Evolutionary conservation across 2,329 filamentous ascomycete species (phyloP), one percentile per base, ranked within the genome.

Genomic region (Arthroderma sp.): DNA sequence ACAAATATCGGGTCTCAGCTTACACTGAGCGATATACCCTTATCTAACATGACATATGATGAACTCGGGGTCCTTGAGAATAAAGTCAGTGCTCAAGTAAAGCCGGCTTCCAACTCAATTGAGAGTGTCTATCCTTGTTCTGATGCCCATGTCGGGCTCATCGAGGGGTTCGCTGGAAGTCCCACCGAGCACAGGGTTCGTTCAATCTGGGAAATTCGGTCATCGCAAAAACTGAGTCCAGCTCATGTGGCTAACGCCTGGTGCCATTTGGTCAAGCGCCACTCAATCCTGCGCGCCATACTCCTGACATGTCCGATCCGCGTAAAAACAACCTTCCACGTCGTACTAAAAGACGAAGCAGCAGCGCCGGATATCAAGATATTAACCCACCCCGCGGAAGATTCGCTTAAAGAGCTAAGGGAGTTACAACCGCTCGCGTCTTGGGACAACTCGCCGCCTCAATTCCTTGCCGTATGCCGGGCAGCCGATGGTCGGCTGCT

Each of bases 21-120:
- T 28, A 70, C 68, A 0, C 45, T 67, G 8, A 66, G 61, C 47
- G 67, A 68, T 29, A 68, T 65, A 39, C 63, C 66, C 0, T 59
- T 73, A 38, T 57, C 72, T 5, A 61, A 63, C 2, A 53, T 70
- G 42, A 63, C 58, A 1, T 69, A 73, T 33, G 47, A 60, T 0
- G 57, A 56, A 5, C 58, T 74, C 33, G 53, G 64, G 0, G 59
- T 50, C 5, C 44, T 72, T 46, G 46, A 62, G 0, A 47, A 46
- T 1, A 49, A 60, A 4, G 66, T 56, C 37, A 48, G 71, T 0
- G 59, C 62, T 3, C 51, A 47, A 2, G 46, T 65, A 43, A 61
- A 63, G 6, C 22, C 47, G 0, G 55, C 50, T 29, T 15, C 58
- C 4, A 56, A 58, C 29, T 47, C 65, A 2, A 51, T 69, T 3